Base-by-base conservation (phyloP, 805 yeast species). In the Metschnikowia continentalis region DNA sequence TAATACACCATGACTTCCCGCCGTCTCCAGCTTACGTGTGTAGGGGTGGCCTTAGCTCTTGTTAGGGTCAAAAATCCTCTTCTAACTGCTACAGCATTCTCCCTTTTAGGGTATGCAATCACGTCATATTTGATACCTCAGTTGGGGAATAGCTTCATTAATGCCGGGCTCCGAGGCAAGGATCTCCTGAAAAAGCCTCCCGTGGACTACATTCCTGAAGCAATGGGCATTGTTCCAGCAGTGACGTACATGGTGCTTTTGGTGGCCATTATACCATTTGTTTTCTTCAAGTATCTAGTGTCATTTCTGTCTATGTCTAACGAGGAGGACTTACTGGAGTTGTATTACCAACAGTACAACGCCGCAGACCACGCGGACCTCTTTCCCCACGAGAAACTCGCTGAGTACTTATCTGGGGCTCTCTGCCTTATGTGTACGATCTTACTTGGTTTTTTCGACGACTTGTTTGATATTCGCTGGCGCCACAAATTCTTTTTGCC, bases 401-500 rank as follows among this genome's bases (percentile, higher is more conserved):
- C 96, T 0, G 95, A 90, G 57, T 94, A 85, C 67, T 76, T 94
- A 56, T 83, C 96, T 60, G 95, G 95, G 4, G 74, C 92, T 8
- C 70, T 94, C 53, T 89, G 96, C 54, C 69, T 94, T 44, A 90
- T 90, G 68, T 81, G 90, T 57, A 91, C 94, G 66, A 77, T 90
- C 14, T 71, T 94, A 40, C 73, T 94, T 41, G 99, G 99, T 0
- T 76, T 94, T 32, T 86, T 95, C 44, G 99, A 94, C 68, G 99
- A 94, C 71, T 75, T 94, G 60, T 94, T 94, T 63, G 99, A 94
- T 68, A 83, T 94, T 55, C 79, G 96, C 59, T 94, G 99, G 99
- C 78, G 99, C 64, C 96, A 94, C 72, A 94, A 94, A 74, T 90
- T 94, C 71, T 90, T 94, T 61, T 65, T 94, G 57, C 99, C 99